A percentile compares a stretch with the other conserved stretches of the same genome.
phyloP scores from a whole-genome alignment of 2,329 filamentous ascomycete species.

The Claviceps humidiphila region DNA sequence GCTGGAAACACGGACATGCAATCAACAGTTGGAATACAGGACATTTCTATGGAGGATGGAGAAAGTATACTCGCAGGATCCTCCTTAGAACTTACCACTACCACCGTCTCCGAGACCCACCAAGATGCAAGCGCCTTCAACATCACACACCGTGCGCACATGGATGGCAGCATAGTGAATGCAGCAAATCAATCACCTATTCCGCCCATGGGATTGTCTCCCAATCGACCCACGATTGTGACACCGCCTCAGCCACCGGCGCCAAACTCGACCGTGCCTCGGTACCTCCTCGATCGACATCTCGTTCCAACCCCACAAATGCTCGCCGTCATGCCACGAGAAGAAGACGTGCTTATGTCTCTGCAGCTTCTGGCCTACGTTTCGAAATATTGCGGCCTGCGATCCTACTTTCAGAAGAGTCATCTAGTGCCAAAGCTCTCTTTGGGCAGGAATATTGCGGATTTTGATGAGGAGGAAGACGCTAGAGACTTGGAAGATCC shows the following conservation, averaged over 20 bases:
- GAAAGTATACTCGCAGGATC: slow-evolving; percentile 67
- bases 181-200: slow-evolving; percentile 52
- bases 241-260: slow-evolving; percentile 64
- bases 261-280: slow-evolving; percentile 58
- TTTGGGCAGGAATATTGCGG: slow-evolving; percentile 71
- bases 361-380: slow-evolving; percentile 93
- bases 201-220: slow-evolving; percentile 59
- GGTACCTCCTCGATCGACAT: slow-evolving; percentile 66
- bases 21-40: slow-evolving; percentile 71
- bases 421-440: slow-evolving; percentile 87
- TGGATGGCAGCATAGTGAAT: slow-evolving; percentile 76
- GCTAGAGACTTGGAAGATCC: slow-evolving; percentile 25
- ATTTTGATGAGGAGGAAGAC: slow-evolving; percentile 59
- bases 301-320: slow-evolving; percentile 58
- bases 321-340: slow-evolving; percentile 82
- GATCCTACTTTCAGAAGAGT: slow-evolving; percentile 88
- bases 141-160: slow-evolving; percentile 72
- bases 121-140: slow-evolving; percentile 86
- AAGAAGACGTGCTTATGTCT: slow-evolving; percentile 97
- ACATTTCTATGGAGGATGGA: slow-evolving; percentile 66
- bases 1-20: slow-evolving; percentile 70
- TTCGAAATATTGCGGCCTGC: slow-evolving; percentile 94
- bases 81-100: slow-evolving; percentile 60
- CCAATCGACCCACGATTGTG: slow-evolving; percentile 54
- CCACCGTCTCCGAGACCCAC: slow-evolving; percentile 63